A percentile compares a stretch with the other conserved stretches of the same genome.
Conservation (phyloP, 805 yeast genomes). For the Myxozyma nipponensis region DNA sequence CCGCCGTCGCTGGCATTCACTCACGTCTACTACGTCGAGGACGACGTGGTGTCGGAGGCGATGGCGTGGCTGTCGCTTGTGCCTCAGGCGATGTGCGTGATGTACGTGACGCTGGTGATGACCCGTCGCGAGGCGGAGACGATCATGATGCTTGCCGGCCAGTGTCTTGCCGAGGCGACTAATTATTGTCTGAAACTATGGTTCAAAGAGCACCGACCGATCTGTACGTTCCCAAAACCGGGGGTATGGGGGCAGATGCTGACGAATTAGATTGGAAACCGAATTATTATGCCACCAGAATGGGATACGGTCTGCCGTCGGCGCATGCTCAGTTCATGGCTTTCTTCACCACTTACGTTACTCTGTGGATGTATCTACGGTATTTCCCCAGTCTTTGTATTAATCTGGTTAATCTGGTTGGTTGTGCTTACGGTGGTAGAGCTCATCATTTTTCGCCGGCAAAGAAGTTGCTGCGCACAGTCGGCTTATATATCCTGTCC, state of each 20-base stretch:
- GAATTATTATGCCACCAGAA: constrained; percentile 20
- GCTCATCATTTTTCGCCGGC: constrained; percentile 34
- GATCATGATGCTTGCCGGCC: constrained; percentile 79
- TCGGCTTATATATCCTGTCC: constrained; percentile 31
- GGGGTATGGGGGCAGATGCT: constrained; percentile 25
- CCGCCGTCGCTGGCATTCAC: constrained; percentile 65
- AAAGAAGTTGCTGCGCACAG: constrained; percentile 31
- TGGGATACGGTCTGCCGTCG: constrained; percentile 92
- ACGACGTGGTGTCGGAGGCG: constrained; percentile 54
- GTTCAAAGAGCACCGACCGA: constrained; percentile 72
- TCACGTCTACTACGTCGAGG: constrained; percentile 70
- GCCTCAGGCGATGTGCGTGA: constrained; percentile 74
- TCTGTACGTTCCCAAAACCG: constrained; percentile 15
- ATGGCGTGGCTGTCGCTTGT: constrained; percentile 72
- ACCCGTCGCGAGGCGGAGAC: constrained; percentile 81
- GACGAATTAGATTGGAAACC: constrained; percentile 11
- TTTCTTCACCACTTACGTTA: constrained; percentile 49
- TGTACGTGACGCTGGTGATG: constrained; percentile 80
- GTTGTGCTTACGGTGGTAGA: constrained; percentile 5
- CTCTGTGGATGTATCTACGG: constrained; percentile 35
- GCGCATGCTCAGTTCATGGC: constrained; percentile 98
- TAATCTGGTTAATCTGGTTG: too few relatives aligned
- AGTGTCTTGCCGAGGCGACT: constrained; percentile 66
- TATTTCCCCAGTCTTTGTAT: too few relatives aligned
- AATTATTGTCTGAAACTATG: constrained; percentile 65